These are phyloP conservation scores for Penicillium nucicola DNA, from an alignment of 495 filamentous ascomycete species.

Conservation along the genomic window DNA sequence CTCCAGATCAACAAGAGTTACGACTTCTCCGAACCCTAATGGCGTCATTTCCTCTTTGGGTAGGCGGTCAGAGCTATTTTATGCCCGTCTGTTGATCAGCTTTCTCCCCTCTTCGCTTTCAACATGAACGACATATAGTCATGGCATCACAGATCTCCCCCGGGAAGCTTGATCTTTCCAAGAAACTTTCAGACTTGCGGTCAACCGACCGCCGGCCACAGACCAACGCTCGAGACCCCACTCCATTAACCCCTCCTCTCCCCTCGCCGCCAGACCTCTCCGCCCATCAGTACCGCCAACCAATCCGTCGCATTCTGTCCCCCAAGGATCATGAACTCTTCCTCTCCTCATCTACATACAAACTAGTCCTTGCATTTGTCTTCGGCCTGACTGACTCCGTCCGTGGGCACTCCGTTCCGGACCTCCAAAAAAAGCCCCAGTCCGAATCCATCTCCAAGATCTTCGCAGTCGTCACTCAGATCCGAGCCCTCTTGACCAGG, in stretches of 20 bases:
- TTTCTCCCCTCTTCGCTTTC: slow-evolving; percentile 8
- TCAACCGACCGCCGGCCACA: slow-evolving; percentile 55
- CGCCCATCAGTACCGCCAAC: slow-evolving; percentile 58
- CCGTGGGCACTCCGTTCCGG: slow-evolving; percentile 68
- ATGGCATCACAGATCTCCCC: slow-evolving; percentile 29
- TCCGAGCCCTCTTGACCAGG: slow-evolving; percentile 57
- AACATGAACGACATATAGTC: slow-evolving; percentile 4
- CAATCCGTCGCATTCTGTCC: slow-evolving; percentile 76
- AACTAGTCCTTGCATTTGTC: slow-evolving; percentile 75
- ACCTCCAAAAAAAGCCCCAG: slow-evolving; percentile 50
- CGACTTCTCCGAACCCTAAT: not conserved
- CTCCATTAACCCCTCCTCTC: slow-evolving; percentile 69
- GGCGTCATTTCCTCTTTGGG: slow-evolving; percentile 11
- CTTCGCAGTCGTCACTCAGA: slow-evolving; percentile 64
- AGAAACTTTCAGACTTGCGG: slow-evolving; percentile 66
- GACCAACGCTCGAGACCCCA: slow-evolving; percentile 55
- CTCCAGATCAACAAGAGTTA: no score
- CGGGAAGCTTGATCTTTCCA: slow-evolving; percentile 54
- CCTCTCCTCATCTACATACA: slow-evolving; percentile 71
- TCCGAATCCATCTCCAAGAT: slow-evolving; percentile 60
- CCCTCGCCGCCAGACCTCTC: slow-evolving; percentile 66
- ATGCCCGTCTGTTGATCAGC: not conserved
- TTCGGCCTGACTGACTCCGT: slow-evolving; percentile 84
- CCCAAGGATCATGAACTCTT: slow-evolving; percentile 77
- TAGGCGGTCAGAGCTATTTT: slow-evolving; percentile 10